These are phyloP conservation scores for Orbilia javanica DNA, from an alignment of 2,329 filamentous ascomycete species.

Conservation along the genomic window DNA sequence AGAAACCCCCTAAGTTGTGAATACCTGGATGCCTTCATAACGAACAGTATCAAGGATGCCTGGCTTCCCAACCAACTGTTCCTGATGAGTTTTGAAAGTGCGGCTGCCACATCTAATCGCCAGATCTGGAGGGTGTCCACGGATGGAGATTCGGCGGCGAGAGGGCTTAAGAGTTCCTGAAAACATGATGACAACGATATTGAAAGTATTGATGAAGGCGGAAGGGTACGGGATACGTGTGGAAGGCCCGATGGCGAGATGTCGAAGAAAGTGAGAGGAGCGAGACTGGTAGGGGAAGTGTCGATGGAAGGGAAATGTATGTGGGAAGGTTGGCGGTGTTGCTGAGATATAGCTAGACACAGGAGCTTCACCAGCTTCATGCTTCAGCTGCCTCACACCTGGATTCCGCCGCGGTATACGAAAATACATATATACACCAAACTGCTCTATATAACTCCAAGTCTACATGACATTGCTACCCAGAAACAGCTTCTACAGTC, in stretches of 20 bases:
- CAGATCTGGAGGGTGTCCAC: conserved; percentile 22
- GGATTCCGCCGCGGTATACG: too few species aligned
- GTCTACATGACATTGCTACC: neutral
- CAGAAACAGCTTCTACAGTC: neutral
- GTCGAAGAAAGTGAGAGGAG: neutral
- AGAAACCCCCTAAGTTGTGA: neutral
- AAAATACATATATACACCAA: neutral
- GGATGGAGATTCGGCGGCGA: neutral
- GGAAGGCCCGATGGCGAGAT: neutral
- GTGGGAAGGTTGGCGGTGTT: neutral
- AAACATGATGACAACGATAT: neutral
- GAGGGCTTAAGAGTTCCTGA: neutral
- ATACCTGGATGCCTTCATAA: conserved; percentile 21
- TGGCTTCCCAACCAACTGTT: conserved; percentile 22
- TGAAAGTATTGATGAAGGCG: too few species aligned
- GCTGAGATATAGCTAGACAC: neutral
- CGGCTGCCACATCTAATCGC: conserved; percentile 19
- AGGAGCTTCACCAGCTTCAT: neutral
- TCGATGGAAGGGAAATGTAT: neutral
- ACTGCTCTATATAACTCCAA: neutral
- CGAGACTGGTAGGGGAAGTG: neutral
- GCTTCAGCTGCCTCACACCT: neutral
- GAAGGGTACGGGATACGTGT: neutral
- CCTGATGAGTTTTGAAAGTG: conserved; percentile 41
- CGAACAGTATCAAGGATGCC: conserved; percentile 11